Percentiles rank a stretch among this genome's conserved stretches.
phyloP scores from a whole-genome alignment of 306 rosid genomes.

The Cajanus cajan region DNA sequence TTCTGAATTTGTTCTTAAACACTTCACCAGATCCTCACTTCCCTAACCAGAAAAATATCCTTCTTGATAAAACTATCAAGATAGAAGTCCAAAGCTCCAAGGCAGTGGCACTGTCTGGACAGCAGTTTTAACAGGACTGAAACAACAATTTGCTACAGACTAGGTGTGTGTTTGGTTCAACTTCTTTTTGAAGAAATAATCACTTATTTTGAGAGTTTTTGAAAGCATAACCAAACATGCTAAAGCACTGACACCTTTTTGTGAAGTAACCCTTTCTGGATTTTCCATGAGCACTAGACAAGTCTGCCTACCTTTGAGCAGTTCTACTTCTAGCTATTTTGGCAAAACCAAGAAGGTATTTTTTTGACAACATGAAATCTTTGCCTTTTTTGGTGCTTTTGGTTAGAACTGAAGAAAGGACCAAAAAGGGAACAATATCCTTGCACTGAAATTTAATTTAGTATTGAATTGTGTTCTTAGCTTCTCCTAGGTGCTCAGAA shows the following conservation, averaged over 20 bases:
- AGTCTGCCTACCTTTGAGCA: not conserved
- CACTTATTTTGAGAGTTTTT: not conserved
- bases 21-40: not conserved
- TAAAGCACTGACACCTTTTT: not conserved
- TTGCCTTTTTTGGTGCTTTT: no score
- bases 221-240: not conserved
- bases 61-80: not conserved
- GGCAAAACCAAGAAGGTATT: not conserved
- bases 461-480: not conserved
- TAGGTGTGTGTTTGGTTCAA: not conserved
- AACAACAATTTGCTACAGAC: not conserved
- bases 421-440: not conserved
- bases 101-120: not conserved
- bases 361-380: not conserved
- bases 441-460: not conserved
- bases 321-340: not conserved
- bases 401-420: not conserved
- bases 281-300: not conserved
- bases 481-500: not conserved
- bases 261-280: not conserved
- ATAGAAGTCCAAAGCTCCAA: not conserved
- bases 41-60: not conserved
- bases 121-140: not conserved
- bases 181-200: no score
- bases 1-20: not conserved